Evolutionary conservation across 306 rosid species (phyloP).

Genomic region (Ammopiptanthus mongolicus): DNA sequence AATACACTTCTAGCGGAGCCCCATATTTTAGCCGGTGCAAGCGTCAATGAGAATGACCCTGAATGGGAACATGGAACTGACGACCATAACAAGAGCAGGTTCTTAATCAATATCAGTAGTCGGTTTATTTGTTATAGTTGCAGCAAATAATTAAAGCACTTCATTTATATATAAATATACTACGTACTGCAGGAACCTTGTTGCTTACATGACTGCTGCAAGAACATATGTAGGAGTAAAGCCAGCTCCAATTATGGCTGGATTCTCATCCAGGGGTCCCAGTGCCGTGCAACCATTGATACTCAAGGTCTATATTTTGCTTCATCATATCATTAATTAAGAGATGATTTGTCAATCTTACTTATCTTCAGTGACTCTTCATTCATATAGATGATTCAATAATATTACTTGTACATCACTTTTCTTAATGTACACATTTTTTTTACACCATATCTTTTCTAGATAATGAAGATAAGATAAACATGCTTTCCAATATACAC

Average conservation of each 20-base stretch:
- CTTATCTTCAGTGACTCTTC: neutral
- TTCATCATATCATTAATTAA: neutral
- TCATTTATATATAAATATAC: neutral
- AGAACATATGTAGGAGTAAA: constrained; percentile 22
- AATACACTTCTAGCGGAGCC: constrained; percentile 31
- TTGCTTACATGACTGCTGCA: constrained; percentile 24
- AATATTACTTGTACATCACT: too few relatives aligned
- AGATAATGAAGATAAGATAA: too few relatives aligned
- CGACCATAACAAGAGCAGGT: neutral
- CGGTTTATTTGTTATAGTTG: neutral
- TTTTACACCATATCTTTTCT: too few relatives aligned
- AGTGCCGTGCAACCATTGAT: constrained; percentile 23
- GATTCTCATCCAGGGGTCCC: constrained; percentile 75
- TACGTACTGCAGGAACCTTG: constrained; percentile 20
- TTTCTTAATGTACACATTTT: too few relatives aligned
- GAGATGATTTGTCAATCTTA: neutral
- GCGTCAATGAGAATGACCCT: neutral
- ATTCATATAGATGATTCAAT: too few relatives aligned
- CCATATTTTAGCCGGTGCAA: constrained; percentile 35
- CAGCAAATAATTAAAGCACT: neutral
- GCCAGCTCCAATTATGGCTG: constrained; percentile 52
- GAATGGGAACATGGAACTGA: neutral
- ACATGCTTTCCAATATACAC: too few relatives aligned
- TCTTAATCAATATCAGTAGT: neutral
- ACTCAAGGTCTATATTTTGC: constrained; percentile 39